These are phyloP conservation scores for Phytopythium aichiense DNA, from an alignment of 352 stramenopile species.

Conservation along the genomic window DNA sequence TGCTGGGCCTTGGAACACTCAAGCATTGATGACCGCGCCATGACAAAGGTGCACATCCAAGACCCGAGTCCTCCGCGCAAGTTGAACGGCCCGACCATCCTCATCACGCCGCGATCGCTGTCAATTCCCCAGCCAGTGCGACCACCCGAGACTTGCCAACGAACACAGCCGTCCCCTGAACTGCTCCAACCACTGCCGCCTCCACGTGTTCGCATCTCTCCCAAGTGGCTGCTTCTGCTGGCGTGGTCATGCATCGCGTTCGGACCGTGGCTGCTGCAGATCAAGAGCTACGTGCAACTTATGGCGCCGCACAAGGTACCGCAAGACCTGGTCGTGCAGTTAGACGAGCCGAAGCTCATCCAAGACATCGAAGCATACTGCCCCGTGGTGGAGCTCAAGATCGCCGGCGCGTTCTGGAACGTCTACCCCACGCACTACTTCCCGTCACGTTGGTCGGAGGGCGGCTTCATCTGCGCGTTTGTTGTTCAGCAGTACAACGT, in stretches of 20 bases:
- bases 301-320: constrained; percentile 30
- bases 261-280: constrained; percentile 30
- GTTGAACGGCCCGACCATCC: background rate
- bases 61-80: background rate
- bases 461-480: constrained; percentile 17
- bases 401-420: constrained; percentile 26
- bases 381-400: constrained; percentile 19
- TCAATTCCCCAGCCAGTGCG: background rate
- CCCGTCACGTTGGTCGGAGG: constrained; percentile 5
- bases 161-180: background rate
- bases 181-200: background rate
- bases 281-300: constrained; percentile 21
- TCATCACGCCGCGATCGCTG: background rate
- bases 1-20: no score
- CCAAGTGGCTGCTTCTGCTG: constrained; percentile 14
- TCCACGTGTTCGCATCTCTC: background rate
- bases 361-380: constrained; percentile 13
- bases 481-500: constrained; percentile 18
- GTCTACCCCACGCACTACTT: constrained; percentile 23
- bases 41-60: background rate
- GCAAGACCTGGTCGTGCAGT: constrained; percentile 15
- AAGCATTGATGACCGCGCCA: background rate
- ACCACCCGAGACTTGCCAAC: background rate
- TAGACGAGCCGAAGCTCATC: constrained; percentile 6
- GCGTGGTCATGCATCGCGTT: constrained; percentile 21